phyloP scores from a whole-genome alignment of 2,329 filamentous ascomycete genomes.

The Trichophyton mentagrophytes region DNA sequence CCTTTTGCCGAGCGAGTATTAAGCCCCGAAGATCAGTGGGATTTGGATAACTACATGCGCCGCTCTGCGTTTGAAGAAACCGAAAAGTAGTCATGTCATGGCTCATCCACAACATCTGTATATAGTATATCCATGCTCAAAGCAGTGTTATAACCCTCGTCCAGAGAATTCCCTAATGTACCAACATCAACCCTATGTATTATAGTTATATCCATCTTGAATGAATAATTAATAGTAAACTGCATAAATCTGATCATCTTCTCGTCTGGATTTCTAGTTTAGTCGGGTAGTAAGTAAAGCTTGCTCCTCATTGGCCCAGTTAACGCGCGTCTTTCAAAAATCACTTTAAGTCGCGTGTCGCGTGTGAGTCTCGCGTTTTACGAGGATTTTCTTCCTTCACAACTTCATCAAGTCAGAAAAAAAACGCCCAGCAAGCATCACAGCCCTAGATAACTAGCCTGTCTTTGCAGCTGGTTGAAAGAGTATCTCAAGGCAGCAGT shows the following conservation, averaged over 20 bases:
- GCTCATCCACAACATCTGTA: slow-evolving; percentile 1
- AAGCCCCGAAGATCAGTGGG: slow-evolving; percentile 9
- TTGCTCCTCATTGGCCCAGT: not conserved
- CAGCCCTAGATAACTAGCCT: not conserved
- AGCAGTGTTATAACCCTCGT: not conserved
- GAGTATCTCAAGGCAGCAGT: not conserved
- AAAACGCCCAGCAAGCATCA: not conserved
- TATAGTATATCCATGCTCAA: not conserved
- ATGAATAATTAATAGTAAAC: not conserved
- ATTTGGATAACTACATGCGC: slow-evolving; percentile 5
- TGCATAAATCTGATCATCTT: not conserved
- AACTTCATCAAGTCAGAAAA: not conserved
- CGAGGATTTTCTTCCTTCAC: not conserved
- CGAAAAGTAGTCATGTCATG: not conserved
- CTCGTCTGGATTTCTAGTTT: not conserved
- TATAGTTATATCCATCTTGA: slow-evolving; percentile 1
- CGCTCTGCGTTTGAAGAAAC: not conserved
- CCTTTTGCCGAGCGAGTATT: not conserved
- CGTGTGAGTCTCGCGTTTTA: not conserved
- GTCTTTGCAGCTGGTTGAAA: not conserved
- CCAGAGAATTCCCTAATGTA: not conserved
- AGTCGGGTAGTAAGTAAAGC: not conserved
- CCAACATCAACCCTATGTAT: slow-evolving; percentile 1
- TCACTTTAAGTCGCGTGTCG: slow-evolving; percentile 12
- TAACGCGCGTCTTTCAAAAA: slow-evolving; percentile 11